Conservation (phyloP, 1,139 yeast species). For the Meyerozyma athensensis region DNA sequence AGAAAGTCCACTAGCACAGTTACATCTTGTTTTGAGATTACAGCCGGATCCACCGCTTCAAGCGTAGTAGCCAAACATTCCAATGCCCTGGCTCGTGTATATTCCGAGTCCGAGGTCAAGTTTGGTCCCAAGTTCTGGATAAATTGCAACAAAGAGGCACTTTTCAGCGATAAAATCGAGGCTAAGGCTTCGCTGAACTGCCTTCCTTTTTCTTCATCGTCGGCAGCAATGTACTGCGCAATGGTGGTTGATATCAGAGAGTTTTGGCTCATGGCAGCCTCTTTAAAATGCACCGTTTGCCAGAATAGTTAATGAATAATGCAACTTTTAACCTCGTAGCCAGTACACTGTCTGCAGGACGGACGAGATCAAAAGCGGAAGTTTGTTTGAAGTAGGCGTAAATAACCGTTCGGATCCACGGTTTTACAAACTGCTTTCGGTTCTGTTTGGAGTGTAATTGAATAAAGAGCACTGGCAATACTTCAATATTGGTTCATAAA, state of each 20-base stretch:
- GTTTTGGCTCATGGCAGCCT: neutral
- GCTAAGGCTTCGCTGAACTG: neutral
- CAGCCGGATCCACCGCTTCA: constrained; percentile 22
- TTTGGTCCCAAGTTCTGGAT: constrained; percentile 18
- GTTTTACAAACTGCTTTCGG: no score
- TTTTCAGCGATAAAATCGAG: neutral
- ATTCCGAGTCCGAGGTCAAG: constrained; percentile 64
- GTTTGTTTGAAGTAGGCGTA: no score
- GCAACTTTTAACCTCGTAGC: no score
- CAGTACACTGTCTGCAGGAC: no score
- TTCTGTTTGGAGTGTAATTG: no score
- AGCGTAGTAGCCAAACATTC: constrained; percentile 56
- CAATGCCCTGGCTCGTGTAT: constrained; percentile 49
- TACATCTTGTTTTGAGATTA: constrained; percentile 58
- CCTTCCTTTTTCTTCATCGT: neutral
- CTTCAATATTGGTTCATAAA: no score
- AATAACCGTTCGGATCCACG: no score
- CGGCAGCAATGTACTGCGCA: neutral
- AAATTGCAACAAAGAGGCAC: neutral
- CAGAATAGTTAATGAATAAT: no score
- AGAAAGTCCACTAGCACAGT: constrained; percentile 64
- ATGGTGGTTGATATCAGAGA: neutral
- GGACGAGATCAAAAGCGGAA: no score
- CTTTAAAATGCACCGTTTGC: no score
- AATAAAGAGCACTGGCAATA: no score